Evolutionary conservation across 192 early-diverging fungal genomes (phyloP).

Genomic region (Allomyces macrogynus): DNA sequence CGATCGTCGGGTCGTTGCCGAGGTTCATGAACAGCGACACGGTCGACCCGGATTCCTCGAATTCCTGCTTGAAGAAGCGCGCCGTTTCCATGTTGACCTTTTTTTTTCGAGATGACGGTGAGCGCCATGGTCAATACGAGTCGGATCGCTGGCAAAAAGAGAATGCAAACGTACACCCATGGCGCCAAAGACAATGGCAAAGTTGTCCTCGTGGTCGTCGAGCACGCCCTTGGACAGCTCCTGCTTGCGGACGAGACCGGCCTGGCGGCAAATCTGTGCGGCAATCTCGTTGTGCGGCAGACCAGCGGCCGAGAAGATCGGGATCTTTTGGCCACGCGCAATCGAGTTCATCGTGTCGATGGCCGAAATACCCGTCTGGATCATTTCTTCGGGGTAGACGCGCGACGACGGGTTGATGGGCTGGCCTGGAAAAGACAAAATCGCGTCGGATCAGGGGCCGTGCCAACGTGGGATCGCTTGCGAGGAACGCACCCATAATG

Average conservation of each 20-base stretch:
- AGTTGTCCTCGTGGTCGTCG: slow-evolving; percentile 96
- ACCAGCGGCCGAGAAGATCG: slow-evolving; percentile 97
- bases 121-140: too few relatives aligned
- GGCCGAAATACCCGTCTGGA: slow-evolving; percentile 96
- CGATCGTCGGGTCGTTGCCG: slow-evolving; percentile 98
- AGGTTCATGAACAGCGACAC: slow-evolving; percentile 97
- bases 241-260: slow-evolving; percentile 79
- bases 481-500: slow-evolving; percentile 55
- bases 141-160: too few relatives aligned
- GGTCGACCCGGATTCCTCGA: slow-evolving; percentile 98
- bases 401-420: slow-evolving; percentile 99
- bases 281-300: slow-evolving; percentile 99
- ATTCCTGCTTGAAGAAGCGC: slow-evolving; percentile 99
- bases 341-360: slow-evolving; percentile 99
- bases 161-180: slow-evolving; percentile 54
- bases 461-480: too few relatives aligned
- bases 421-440: slow-evolving; percentile 25
- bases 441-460: too few relatives aligned
- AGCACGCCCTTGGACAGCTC: slow-evolving; percentile 73
- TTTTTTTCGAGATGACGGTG: background rate
- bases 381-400: slow-evolving; percentile 99
- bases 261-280: slow-evolving; percentile 98
- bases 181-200: slow-evolving; percentile 96
- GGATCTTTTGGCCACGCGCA: slow-evolving; percentile 99
- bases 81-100: slow-evolving; percentile 93